Evolutionary conservation across 2,329 filamentous ascomycete species (phyloP).

Genomic region (Xylaria sp.): DNA sequence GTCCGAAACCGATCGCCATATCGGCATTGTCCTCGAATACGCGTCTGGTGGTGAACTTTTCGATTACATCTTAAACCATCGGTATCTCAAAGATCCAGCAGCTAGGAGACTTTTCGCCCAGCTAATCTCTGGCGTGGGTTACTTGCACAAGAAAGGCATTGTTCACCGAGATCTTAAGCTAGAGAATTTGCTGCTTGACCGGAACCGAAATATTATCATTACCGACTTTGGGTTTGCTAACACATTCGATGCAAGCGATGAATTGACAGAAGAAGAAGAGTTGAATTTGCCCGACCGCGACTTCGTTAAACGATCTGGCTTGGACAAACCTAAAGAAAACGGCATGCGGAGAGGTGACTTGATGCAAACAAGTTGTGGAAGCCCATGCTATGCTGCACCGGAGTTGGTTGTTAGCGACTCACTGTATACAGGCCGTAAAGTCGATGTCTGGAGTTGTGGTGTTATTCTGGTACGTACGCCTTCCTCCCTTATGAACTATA

Average conservation of each 20-base stretch:
- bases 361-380: conserved; percentile 99
- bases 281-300: conserved; percentile 87
- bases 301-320: conserved; percentile 84
- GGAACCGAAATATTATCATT: conserved; percentile 99
- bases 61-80: conserved; percentile 96
- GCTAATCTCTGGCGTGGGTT: conserved; percentile 94
- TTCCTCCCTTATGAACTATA: conserved; percentile 33
- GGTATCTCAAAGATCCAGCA: conserved; percentile 93
- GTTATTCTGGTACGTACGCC: conserved; percentile 84
- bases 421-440: conserved; percentile 95
- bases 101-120: conserved; percentile 94
- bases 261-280: conserved; percentile 90
- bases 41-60: conserved; percentile 97
- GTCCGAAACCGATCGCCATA: conserved; percentile 96
- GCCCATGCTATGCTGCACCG: conserved; percentile 95
- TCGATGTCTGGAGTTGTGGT: conserved; percentile 99
- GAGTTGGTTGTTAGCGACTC: conserved; percentile 98
- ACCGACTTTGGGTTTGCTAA: conserved; percentile 99
- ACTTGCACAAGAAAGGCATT: conserved; percentile 98
- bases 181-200: conserved; percentile 92
- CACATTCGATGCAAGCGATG: conserved; percentile 90
- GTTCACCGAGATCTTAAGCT: conserved; percentile 97
- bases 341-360: conserved; percentile 88
- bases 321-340: conserved; percentile 80
- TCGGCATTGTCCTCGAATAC: conserved; percentile 98